A percentile compares a stretch with the other conserved stretches of the same genome.
Evolutionary conservation across 768 basidiomycete species (phyloP).

Genomic region (Neoboletus subvelutipes): DNA sequence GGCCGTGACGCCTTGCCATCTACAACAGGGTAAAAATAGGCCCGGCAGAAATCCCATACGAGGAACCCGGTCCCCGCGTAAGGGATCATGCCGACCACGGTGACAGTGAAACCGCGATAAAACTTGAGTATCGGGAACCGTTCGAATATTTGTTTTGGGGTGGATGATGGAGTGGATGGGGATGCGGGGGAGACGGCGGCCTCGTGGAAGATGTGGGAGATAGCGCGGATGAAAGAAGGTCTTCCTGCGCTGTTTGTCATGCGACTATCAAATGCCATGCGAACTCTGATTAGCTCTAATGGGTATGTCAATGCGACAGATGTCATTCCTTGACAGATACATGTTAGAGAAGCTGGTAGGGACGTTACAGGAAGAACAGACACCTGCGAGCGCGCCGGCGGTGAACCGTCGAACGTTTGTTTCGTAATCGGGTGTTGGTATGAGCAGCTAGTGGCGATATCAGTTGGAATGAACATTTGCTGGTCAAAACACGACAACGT

Average conservation of each 20-base stretch:
- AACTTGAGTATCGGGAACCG: conserved; percentile 82
- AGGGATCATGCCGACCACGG: conserved; percentile 88
- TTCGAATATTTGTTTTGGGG: conserved; percentile 42
- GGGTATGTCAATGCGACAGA: conserved; percentile 95
- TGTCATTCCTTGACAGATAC: conserved; percentile 57
- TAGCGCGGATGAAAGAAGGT: conserved; percentile 55
- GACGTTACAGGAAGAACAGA: conserved; percentile 17
- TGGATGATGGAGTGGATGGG: conserved; percentile 12
- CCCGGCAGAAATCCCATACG: conserved; percentile 78
- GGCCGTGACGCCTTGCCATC: conserved; percentile 40
- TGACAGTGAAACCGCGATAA: conserved; percentile 96
- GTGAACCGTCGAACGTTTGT: conserved; percentile 78
- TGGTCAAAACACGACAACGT: conserved; percentile 19
- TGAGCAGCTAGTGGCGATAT: conserved; percentile 58
- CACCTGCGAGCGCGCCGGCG: conserved; percentile 88
- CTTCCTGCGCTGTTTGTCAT: conserved; percentile 30
- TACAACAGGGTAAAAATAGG: conserved; percentile 51
- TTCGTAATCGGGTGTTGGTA: conserved; percentile 78
- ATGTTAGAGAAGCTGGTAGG: not conserved
- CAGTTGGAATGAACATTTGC: not conserved
- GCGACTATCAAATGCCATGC: conserved; percentile 72
- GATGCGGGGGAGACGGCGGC: conserved; percentile 34
- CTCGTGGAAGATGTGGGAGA: conserved; percentile 72
- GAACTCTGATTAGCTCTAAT: conserved; percentile 90
- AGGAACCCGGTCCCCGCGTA: conserved; percentile 96